phyloP scores from a whole-genome alignment of 441 rosid species.

The Erodium moschatum region DNA sequence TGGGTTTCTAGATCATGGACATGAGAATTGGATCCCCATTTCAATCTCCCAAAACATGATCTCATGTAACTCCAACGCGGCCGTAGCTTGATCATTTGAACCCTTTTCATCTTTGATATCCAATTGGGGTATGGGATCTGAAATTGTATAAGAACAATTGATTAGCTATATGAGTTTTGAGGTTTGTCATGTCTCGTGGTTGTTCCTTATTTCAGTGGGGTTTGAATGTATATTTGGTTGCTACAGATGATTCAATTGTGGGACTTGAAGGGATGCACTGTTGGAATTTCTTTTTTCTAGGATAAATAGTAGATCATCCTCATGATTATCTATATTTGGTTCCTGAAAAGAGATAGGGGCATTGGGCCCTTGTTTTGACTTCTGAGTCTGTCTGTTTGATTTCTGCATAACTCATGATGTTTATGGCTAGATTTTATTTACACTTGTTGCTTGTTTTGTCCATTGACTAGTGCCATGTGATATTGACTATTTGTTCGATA shows the following conservation, averaged over 20 bases:
- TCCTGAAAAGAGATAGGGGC: too few relatives aligned
- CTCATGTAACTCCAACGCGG: neutral
- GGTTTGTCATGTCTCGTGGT: neutral
- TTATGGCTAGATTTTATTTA: neutral
- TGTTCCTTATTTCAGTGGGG: neutral
- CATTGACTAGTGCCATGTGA: neutral
- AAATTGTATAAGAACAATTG: neutral
- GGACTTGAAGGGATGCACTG: neutral
- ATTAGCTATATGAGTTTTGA: neutral
- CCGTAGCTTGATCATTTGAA: neutral
- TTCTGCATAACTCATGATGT: neutral
- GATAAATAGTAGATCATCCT: neutral
- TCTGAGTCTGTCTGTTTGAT: neutral
- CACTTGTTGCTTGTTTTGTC: neutral
- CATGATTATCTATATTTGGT: too few relatives aligned
- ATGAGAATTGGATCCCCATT: too few relatives aligned
- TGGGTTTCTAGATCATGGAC: neutral
- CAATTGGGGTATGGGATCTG: neutral
- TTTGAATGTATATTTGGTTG: neutral
- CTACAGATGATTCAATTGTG: neutral
- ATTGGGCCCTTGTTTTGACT: neutral
- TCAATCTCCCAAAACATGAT: neutral
- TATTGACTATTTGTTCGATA: neutral
- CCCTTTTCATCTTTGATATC: neutral
- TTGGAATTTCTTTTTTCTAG: neutral